phyloP scores from a whole-genome alignment of 129 eudicot genomes.

The Solidago caesia region DNA sequence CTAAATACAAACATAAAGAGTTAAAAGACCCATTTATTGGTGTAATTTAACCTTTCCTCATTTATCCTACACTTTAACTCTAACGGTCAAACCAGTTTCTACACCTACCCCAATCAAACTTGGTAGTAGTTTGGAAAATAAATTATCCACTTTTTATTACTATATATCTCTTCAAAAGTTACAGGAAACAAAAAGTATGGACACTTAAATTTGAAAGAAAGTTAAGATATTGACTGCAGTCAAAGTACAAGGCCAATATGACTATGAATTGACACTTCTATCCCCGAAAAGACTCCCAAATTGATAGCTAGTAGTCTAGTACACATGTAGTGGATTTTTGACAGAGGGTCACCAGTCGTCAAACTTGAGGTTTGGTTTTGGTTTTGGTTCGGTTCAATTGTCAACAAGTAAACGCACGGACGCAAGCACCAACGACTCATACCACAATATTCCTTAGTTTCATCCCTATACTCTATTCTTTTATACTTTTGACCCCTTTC shows the following conservation, averaged over 20 bases:
- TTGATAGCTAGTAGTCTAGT: conserved; percentile 3
- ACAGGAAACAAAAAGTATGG: not conserved
- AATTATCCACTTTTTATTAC: too few species aligned
- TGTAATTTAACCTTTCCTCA: too few species aligned
- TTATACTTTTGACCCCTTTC: conserved; percentile 18
- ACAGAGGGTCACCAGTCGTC: conserved; percentile 16
- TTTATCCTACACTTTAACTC: too few species aligned
- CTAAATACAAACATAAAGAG: too few species aligned
- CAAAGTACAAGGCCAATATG: conserved; percentile 20
- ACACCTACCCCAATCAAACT: too few species aligned
- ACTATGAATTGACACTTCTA: conserved; percentile 19
- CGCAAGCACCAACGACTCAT: conserved; percentile 21
- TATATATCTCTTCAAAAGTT: too few species aligned
- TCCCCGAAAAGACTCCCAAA: conserved; percentile 11
- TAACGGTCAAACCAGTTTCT: too few species aligned
- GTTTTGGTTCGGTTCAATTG: not conserved
- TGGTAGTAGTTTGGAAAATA: too few species aligned
- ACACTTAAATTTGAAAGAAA: not conserved
- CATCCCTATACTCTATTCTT: conserved; percentile 21
- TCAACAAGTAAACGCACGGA: conserved; percentile 24
- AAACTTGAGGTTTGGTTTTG: not conserved
- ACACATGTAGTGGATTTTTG: conserved; percentile 24
- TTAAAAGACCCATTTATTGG: too few species aligned
- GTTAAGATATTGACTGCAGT: conserved; percentile 10
- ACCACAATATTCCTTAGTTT: not conserved